These are phyloP conservation scores for Fraxinus pennsylvanica DNA, from an alignment of 257 asterid genomes.

Conservation along the genomic window DNA sequence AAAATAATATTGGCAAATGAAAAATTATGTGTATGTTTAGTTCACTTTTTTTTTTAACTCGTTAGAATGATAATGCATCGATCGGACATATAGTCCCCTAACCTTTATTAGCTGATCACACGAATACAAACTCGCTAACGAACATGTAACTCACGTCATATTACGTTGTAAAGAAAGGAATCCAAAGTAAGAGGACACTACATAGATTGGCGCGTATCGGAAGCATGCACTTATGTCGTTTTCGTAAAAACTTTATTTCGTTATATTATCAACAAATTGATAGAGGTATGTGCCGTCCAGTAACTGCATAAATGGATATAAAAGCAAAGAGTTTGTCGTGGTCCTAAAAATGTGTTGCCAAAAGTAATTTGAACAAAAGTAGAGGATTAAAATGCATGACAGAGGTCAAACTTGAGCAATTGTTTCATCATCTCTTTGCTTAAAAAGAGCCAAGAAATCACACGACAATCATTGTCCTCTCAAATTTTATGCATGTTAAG, in stretches of 20 bases:
- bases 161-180: background rate
- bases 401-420: background rate
- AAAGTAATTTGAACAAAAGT: background rate
- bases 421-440: background rate
- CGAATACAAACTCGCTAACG: too few species aligned
- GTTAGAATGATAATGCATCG: too few species aligned
- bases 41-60: too few species aligned
- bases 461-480: conserved; percentile 2
- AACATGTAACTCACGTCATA: too few species aligned
- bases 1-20: too few species aligned
- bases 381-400: conserved; percentile 3
- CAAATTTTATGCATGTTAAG: conserved; percentile 1
- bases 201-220: background rate
- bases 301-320: background rate
- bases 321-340: background rate
- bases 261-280: background rate
- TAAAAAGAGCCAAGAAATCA: background rate
- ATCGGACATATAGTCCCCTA: too few species aligned
- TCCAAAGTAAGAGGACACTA: background rate
- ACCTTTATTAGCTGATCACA: too few species aligned
- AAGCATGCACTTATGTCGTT: background rate
- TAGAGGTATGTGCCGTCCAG: background rate
- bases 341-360: background rate
- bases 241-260: background rate
- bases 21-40: too few species aligned